Base-by-base conservation (phyloP, 2,329 filamentous ascomycete species). In the Clonostachys chloroleuca region DNA sequence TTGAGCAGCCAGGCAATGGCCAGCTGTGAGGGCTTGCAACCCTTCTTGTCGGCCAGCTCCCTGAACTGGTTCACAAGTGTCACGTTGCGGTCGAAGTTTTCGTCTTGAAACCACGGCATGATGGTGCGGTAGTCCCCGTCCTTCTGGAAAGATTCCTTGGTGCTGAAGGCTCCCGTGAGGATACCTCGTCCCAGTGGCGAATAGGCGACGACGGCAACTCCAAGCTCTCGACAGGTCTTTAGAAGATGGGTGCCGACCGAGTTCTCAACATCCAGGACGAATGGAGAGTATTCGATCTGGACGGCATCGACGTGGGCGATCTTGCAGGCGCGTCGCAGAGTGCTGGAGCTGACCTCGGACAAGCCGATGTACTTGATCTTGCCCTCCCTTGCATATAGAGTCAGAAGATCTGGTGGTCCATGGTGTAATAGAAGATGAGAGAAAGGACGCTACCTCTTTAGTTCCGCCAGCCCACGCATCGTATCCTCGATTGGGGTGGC, bases 131-230 rank as follows among this genome's bases (percentile, higher is more conserved):
- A 40, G 37, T 49, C 40, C 30, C 14, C 42, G n/a, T 24, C 24
- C 24, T 24, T 24, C 24, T 24, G 24, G 24, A 24, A 24, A 8
- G 24, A 24, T 24, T 24, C 24, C 24, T 24, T 24, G 6, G 24
- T 24, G 24, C 6, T 24, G 24, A 24, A 24, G 24, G 24, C 24
- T 24, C 24, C 24, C 7, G 24, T 24, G 6, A 24, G 24, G 3
- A 24, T 24, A 8, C 24, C 24, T 8, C 24, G 24, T 24, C 24
- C 24, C 24, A 24, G 24, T 24, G 24, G 24, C 24, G 24, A 84
- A 66, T 89, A 89, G 1, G 84, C 84, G 18, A 89, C 65, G 40
- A 90, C 66, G 0, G 84, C 80, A 49, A 91, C 87, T 42, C 72
- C 69, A 36, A 86, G 66, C 60, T 91, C 76, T 0, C 68, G 72